Percentiles rank a stretch among this genome's conserved stretches.
Evolutionary conservation across 73 alveolate genomes (phyloP).

Genomic region (Paramecium bursaria): DNA sequence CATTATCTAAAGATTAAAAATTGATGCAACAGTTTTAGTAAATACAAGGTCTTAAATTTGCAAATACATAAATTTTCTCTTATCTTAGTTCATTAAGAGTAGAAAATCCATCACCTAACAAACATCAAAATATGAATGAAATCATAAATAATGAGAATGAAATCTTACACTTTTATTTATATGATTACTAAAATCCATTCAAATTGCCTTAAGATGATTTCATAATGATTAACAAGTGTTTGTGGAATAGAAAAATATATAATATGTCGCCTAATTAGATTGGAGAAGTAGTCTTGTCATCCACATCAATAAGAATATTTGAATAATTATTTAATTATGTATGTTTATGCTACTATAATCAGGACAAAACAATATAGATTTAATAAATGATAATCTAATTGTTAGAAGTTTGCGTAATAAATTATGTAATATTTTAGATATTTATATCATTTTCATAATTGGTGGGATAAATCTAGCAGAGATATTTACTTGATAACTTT

Average conservation of each 20-base stretch:
- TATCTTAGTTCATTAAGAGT: conserved; percentile 8
- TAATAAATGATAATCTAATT: neutral
- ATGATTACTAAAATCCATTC: conserved; percentile 56
- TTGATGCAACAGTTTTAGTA: neutral
- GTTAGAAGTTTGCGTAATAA: neutral
- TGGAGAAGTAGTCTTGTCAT: conserved; percentile 19
- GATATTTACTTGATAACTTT: conserved; percentile 25
- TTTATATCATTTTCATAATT: conserved; percentile 30
- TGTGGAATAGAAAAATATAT: conserved; percentile 6
- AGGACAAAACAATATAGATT: neutral
- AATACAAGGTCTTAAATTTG: neutral
- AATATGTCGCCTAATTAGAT: neutral
- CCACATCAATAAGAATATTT: conserved; percentile 24
- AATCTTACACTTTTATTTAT: conserved; percentile 17
- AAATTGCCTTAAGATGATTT: conserved; percentile 2
- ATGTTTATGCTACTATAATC: neutral
- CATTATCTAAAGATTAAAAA: conserved; percentile 32
- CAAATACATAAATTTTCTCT: neutral
- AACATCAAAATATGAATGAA: neutral
- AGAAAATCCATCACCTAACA: conserved; percentile 13
- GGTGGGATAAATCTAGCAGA: neutral
- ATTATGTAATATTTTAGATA: neutral
- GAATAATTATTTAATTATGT: conserved; percentile 37
- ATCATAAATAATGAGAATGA: conserved; percentile 45
- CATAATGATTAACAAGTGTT: neutral